Base-by-base conservation (phyloP, 2,329 filamentous ascomycete genomes). In the Moelleriella libera region DNA sequence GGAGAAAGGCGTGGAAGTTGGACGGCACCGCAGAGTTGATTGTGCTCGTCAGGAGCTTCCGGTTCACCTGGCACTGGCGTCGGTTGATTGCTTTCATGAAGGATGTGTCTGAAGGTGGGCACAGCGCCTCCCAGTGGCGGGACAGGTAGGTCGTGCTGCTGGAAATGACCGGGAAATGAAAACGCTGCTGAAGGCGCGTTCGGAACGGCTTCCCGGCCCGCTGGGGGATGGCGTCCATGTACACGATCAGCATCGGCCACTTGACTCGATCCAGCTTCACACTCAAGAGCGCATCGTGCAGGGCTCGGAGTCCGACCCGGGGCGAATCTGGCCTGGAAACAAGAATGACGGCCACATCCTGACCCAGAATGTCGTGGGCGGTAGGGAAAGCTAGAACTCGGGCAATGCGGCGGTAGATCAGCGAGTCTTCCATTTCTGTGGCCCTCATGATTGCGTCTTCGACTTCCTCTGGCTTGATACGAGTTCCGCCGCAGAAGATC, bases 181-280 rank as follows among this genome's bases (percentile, higher is more conserved):
- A 55, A 4, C 72, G 64, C 45, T 73, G 64, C 1, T 63, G 66
- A 4, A 76, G 59, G 51, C 63, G 68, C 53, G 74, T 70, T 4
- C 72, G 66, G n/a, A 74, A 58, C 12, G 74, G 60, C 53, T 75
- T 75, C 60, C 72, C 72, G 54, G 74, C 74, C 12, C 63, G 67
- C 45, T 68, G 72, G 1, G 73, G 69, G 1, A 72, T 60, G 37
- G 64, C 65, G 29, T 72, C 62, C 71, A 75, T 75, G 55, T 72
- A 75, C 1, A 72, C 66, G 12, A 75, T 55, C 21, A 71, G 48
- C 0, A 61, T 58, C 0, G 72, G 72, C 61, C 68, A 68, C 52
- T 75, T 75, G 12, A 66, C 66, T 47, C 68, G 64, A 40, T 71
- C 68, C n/a, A 76, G 59, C 0, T 64, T 62, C 2, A 61, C 60